Percentiles rank a stretch among this genome's conserved stretches.
Conservation (phyloP, 805 yeast genomes). For the Candida endomychidarum region DNA sequence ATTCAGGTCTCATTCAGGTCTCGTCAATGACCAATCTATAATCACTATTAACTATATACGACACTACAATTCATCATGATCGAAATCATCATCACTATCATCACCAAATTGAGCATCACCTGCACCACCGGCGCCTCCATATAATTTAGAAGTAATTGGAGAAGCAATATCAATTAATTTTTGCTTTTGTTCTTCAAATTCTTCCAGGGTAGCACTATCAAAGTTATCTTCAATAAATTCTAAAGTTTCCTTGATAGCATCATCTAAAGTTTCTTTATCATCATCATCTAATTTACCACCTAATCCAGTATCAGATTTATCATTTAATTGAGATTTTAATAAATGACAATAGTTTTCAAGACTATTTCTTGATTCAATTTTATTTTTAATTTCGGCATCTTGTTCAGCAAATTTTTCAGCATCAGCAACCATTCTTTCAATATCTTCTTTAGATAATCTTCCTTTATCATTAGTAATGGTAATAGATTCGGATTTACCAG, state of each 20-base stretch:
- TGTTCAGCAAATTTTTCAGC: conserved; percentile 80
- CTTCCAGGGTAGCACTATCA: conserved; percentile 88
- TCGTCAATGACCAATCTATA: conserved; percentile 3
- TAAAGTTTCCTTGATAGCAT: conserved; percentile 81
- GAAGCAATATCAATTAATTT: conserved; percentile 76
- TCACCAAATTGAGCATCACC: conserved; percentile 44
- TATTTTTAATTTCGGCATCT: conserved; percentile 45
- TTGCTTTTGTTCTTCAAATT: conserved; percentile 86
- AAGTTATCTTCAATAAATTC: conserved; percentile 83
- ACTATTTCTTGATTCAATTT: conserved; percentile 44
- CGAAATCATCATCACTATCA: conserved; percentile 45
- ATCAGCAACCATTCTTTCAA: conserved; percentile 97
- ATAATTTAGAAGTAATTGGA: conserved; percentile 88
- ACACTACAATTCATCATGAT: conserved; percentile 45
- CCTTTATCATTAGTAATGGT: conserved; percentile 99
- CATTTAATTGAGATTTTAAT: conserved; percentile 46
- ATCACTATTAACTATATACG: conserved; percentile 4
- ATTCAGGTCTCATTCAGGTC: too few species aligned
- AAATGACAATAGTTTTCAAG: conserved; percentile 47
- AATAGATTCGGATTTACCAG: conserved; percentile 97
- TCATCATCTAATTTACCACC: conserved; percentile 84
- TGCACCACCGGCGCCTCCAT: conserved; percentile 46
- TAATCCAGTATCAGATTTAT: conserved; percentile 44
- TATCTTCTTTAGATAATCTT: conserved; percentile 93
- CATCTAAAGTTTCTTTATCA: conserved; percentile 84